phyloP scores from a whole-genome alignment of 2,329 filamentous ascomycete genomes.

The Aspergillus quadrilineatus region DNA sequence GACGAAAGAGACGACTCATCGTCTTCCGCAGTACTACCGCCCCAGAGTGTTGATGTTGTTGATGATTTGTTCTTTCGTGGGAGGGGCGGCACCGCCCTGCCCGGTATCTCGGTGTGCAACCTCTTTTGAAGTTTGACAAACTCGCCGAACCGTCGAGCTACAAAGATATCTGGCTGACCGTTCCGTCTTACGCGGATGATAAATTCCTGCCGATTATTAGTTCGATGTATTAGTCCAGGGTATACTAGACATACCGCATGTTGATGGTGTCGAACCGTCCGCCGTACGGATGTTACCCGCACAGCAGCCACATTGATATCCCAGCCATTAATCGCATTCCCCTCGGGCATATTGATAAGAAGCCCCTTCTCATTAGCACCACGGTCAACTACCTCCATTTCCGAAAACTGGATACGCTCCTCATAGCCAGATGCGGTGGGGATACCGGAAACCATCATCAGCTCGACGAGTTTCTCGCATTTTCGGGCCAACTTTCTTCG shows the following conservation, averaged over 20 bases:
- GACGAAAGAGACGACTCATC: conserved; percentile 81
- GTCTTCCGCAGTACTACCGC: conserved; percentile 57
- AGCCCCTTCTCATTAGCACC: conserved; percentile 89
- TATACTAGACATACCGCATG: conserved; percentile 67
- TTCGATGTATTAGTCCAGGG: background rate
- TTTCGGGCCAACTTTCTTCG: conserved; percentile 87
- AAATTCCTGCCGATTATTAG: conserved; percentile 66
- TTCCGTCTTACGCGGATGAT: conserved; percentile 79
- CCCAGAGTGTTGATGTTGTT: conserved; percentile 59
- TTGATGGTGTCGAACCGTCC: conserved; percentile 84
- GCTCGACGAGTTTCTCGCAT: conserved; percentile 90
- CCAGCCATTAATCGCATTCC: conserved; percentile 92
- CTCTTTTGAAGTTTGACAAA: conserved; percentile 78
- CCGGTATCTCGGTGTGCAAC: conserved; percentile 80
- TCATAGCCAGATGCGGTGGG: conserved; percentile 96
- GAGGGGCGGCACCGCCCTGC: conserved; percentile 80
- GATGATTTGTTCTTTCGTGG: conserved; percentile 90
- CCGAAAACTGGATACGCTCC: conserved; percentile 92
- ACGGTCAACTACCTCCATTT: conserved; percentile 93
- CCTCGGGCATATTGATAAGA: conserved; percentile 82
- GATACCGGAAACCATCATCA: conserved; percentile 99
- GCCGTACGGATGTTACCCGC: conserved; percentile 73
- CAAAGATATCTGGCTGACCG: conserved; percentile 71
- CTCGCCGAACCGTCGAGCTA: conserved; percentile 84
- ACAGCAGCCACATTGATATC: conserved; percentile 94